Conservation (phyloP, 1,139 yeast species). For the Hanseniaspora gamundiae region DNA sequence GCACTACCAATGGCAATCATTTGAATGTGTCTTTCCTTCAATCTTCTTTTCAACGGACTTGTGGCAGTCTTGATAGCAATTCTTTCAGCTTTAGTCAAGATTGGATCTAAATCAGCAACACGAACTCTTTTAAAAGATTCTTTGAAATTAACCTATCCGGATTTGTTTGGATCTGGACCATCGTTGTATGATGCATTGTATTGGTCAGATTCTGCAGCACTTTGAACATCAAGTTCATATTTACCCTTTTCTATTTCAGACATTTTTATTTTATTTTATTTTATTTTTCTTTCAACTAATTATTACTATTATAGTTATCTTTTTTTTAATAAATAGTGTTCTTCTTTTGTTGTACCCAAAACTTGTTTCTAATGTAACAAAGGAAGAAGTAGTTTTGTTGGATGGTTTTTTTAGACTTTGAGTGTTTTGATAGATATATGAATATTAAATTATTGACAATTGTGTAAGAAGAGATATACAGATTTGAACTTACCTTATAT, state of each 20-base stretch:
- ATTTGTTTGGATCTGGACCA: not conserved
- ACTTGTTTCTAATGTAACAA: too few species aligned
- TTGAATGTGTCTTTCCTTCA: conserved; percentile 55
- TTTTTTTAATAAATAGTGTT: too few species aligned
- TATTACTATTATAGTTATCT: too few species aligned
- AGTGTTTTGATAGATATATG: too few species aligned
- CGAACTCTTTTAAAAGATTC: conserved; percentile 51
- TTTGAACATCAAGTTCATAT: not conserved
- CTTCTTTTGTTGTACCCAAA: too few species aligned
- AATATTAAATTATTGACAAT: too few species aligned
- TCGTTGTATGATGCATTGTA: not conserved
- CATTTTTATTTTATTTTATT: not conserved
- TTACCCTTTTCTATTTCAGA: not conserved
- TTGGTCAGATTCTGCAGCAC: not conserved
- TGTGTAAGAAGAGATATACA: too few species aligned
- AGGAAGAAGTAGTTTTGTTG: too few species aligned
- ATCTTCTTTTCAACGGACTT: conserved; percentile 53
- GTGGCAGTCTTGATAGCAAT: conserved; percentile 55
- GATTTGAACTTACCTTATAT: too few species aligned
- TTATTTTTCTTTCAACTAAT: not conserved
- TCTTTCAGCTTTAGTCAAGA: conserved; percentile 53
- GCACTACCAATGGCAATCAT: conserved; percentile 62
- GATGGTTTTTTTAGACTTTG: too few species aligned
- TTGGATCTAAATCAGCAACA: conserved; percentile 50
- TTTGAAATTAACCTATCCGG: conserved; percentile 30